phyloP scores from a whole-genome alignment of 768 basidiomycete genomes.

The Collybiopsis confluens region DNA sequence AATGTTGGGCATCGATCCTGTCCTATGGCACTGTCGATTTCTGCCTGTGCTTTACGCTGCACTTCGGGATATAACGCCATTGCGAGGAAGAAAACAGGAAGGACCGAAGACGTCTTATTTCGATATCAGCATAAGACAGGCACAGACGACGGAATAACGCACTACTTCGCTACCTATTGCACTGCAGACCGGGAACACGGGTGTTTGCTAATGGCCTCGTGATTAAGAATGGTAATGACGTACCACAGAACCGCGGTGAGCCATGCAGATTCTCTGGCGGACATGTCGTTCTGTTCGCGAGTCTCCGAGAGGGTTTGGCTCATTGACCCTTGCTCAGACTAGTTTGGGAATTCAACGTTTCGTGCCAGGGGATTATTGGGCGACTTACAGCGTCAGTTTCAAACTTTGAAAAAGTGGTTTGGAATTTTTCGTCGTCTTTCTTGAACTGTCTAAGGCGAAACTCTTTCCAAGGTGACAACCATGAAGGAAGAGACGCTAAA shows the following conservation, averaged over 20 bases:
- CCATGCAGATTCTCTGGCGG: constrained; percentile 1
- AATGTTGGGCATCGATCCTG: constrained; percentile 21
- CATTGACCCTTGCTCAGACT: neutral
- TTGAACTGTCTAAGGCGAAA: constrained; percentile 18
- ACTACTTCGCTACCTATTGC: constrained; percentile 3
- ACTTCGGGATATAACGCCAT: constrained; percentile 23
- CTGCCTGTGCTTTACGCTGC: constrained; percentile 20
- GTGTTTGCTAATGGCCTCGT: neutral
- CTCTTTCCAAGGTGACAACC: constrained; percentile 25
- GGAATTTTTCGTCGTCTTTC: constrained; percentile 21
- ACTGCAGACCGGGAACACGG: neutral
- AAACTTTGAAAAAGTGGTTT: constrained; percentile 4
- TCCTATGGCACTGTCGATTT: constrained; percentile 26
- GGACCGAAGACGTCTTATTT: constrained; percentile 7
- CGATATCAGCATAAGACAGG: neutral
- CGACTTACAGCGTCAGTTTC: neutral
- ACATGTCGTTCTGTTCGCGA: neutral
- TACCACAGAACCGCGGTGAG: constrained; percentile 13
- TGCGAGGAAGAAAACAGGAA: constrained; percentile 21
- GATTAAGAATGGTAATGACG: neutral
- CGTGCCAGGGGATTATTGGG: neutral
- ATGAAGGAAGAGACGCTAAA: constrained; percentile 25
- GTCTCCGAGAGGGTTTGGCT: neutral
- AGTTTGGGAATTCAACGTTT: neutral
- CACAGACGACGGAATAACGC: neutral